Percentiles rank a stretch among this genome's conserved stretches.
phyloP scores from a whole-genome alignment of 164 flowering plant genomes.

The Umbilicus rupestris region DNA sequence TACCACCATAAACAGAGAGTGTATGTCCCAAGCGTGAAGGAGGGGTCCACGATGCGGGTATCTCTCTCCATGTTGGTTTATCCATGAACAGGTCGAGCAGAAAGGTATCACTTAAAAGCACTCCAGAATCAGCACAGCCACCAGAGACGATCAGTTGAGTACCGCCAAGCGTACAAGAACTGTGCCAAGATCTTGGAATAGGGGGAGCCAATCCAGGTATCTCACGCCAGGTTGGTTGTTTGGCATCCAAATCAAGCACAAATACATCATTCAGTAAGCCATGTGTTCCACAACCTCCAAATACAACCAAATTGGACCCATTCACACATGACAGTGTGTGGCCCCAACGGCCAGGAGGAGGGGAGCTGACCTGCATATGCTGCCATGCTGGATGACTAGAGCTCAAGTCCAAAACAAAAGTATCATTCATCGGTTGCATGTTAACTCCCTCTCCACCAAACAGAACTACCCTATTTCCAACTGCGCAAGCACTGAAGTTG shows the following conservation, averaged over 20 bases:
- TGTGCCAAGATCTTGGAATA: conserved; percentile 94
- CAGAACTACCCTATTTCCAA: conserved; percentile 83
- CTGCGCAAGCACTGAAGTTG: conserved; percentile 91
- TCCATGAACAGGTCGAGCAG: conserved; percentile 81
- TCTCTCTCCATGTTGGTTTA: conserved; percentile 85
- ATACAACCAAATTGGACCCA: conserved; percentile 74
- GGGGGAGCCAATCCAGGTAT: conserved; percentile 84
- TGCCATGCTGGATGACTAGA: conserved; percentile 75
- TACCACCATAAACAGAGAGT: conserved; percentile 75
- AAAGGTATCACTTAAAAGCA: conserved; percentile 81
- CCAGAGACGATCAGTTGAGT: conserved; percentile 84
- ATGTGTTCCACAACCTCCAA: conserved; percentile 87
- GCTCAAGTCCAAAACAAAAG: conserved; percentile 77
- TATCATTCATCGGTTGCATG: conserved; percentile 97
- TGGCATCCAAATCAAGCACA: conserved; percentile 75
- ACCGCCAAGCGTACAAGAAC: conserved; percentile 94
- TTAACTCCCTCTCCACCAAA: conserved; percentile 96
- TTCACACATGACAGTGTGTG: conserved; percentile 84
- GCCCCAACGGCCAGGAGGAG: conserved; percentile 96
- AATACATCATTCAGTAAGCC: conserved; percentile 89
- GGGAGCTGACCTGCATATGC: conserved; percentile 78
- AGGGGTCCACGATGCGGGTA: conserved; percentile 80
- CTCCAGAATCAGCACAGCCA: conserved; percentile 95
- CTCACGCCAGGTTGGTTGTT: conserved; percentile 87
- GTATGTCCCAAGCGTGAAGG: conserved; percentile 88